Percentiles rank a stretch among this genome's conserved stretches.
Conservation (phyloP, 768 basidiomycete genomes). For the Pleurotus platypus region DNA sequence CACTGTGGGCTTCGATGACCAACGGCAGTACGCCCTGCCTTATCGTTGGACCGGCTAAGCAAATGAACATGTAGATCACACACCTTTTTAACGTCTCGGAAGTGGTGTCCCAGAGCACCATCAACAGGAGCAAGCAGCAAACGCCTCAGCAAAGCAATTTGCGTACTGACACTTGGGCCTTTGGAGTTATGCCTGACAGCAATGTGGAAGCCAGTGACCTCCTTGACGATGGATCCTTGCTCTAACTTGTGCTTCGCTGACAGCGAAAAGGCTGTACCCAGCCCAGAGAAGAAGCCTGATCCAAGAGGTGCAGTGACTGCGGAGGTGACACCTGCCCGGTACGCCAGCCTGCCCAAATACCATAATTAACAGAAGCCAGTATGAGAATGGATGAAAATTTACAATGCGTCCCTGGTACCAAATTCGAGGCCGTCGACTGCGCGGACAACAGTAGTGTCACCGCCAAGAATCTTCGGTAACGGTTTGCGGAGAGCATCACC, state of each 20-base stretch:
- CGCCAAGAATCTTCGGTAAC: slow-evolving; percentile 49
- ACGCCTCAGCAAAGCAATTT: slow-evolving; percentile 69
- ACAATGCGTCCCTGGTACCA: slow-evolving; percentile 69
- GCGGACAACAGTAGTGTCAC: slow-evolving; percentile 46
- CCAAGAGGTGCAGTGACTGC: slow-evolving; percentile 62
- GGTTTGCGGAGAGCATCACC: slow-evolving; percentile 48
- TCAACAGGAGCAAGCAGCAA: slow-evolving; percentile 47
- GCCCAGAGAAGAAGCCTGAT: slow-evolving; percentile 50
- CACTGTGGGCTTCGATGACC: slow-evolving; percentile 70
- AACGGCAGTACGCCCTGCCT: slow-evolving; percentile 66
- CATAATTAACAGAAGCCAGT: not conserved
- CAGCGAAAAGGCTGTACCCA: slow-evolving; percentile 65
- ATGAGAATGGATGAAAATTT: slow-evolving; percentile 23
- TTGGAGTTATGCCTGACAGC: slow-evolving; percentile 45
- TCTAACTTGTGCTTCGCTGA: slow-evolving; percentile 59
- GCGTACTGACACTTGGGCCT: slow-evolving; percentile 66
- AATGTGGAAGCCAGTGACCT: slow-evolving; percentile 65
- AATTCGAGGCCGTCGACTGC: slow-evolving; percentile 77
- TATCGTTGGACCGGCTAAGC: not conserved
- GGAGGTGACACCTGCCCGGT: slow-evolving; percentile 67
- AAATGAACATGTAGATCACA: slow-evolving; percentile 4
- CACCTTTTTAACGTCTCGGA: slow-evolving; percentile 43
- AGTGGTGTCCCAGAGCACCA: slow-evolving; percentile 38
- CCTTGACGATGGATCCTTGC: slow-evolving; percentile 59
- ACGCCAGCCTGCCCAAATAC: slow-evolving; percentile 47